A percentile compares a stretch with the other conserved stretches of the same genome.
Evolutionary conservation across 306 rosid species (phyloP).

Genomic region (Styphnolobium japonicum): DNA sequence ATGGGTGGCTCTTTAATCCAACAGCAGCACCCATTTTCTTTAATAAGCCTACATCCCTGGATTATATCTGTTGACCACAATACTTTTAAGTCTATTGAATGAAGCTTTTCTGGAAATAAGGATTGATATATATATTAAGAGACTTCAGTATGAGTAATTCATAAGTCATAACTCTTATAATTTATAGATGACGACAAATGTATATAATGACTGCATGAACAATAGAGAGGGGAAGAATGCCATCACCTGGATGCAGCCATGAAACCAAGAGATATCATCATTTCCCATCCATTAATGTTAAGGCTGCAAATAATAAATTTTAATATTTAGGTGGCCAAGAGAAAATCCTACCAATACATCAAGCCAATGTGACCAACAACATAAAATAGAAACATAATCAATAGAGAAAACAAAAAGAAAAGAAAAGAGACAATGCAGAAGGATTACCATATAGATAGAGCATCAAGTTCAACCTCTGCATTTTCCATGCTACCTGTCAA

Average conservation of each 20-base stretch:
- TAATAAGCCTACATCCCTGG: too few species aligned
- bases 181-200: neutral
- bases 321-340: neutral
- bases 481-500: slow-evolving; percentile 49
- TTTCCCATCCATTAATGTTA: slow-evolving; percentile 60
- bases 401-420: neutral
- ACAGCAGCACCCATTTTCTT: neutral
- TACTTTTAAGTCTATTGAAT: too few species aligned
- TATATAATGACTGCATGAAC: neutral
- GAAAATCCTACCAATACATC: neutral
- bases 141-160: too few species aligned
- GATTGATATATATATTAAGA: too few species aligned
- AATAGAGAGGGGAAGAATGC: neutral
- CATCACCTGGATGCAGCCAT: slow-evolving; percentile 50
- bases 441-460: slow-evolving; percentile 59
- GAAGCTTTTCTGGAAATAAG: too few species aligned
- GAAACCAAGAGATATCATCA: slow-evolving; percentile 59
- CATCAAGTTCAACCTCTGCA: slow-evolving; percentile 50
- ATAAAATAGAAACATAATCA: neutral
- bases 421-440: neutral
- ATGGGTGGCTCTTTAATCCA: neutral
- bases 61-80: too few species aligned
- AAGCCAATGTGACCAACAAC: neutral
- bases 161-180: too few species aligned
- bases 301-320: slow-evolving; percentile 31